Evolutionary conservation across 441 rosid species (phyloP).

Genomic region (Biscutella auriculata): DNA sequence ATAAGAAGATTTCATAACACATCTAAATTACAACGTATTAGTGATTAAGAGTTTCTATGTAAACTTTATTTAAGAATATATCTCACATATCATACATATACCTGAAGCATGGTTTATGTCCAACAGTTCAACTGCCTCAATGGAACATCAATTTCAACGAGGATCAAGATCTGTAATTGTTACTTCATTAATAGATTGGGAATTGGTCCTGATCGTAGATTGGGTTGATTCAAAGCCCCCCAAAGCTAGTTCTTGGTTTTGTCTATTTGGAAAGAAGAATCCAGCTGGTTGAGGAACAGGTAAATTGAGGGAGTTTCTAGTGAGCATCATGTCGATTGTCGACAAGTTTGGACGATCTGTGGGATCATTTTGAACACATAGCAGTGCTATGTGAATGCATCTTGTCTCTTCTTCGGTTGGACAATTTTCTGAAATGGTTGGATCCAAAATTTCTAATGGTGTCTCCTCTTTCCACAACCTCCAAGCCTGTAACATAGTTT

Average conservation of each 20-base stretch:
- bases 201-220: neutral
- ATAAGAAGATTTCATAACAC: neutral
- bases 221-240: neutral
- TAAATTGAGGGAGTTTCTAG: neutral
- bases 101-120: neutral
- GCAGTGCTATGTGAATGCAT: too few species aligned
- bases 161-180: neutral
- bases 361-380: too few species aligned
- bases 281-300: neutral
- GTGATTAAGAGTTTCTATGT: too few species aligned
- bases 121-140: neutral
- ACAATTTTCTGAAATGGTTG: neutral
- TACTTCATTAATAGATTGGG: neutral
- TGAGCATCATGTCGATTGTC: conserved; percentile 3
- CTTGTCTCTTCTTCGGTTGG: too few species aligned
- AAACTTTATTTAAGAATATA: too few species aligned
- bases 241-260: neutral
- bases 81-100: neutral
- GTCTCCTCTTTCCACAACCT: conserved; percentile 19
- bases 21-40: too few species aligned
- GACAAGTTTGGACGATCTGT: conserved; percentile 19
- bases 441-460: conserved; percentile 3
- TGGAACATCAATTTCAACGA: neutral
- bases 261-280: neutral
- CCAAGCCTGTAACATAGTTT: conserved; percentile 16